These are phyloP conservation scores for Puccinia triticina DNA, from an alignment of 1,284 basidiomycete species.

Conservation along the genomic window DNA sequence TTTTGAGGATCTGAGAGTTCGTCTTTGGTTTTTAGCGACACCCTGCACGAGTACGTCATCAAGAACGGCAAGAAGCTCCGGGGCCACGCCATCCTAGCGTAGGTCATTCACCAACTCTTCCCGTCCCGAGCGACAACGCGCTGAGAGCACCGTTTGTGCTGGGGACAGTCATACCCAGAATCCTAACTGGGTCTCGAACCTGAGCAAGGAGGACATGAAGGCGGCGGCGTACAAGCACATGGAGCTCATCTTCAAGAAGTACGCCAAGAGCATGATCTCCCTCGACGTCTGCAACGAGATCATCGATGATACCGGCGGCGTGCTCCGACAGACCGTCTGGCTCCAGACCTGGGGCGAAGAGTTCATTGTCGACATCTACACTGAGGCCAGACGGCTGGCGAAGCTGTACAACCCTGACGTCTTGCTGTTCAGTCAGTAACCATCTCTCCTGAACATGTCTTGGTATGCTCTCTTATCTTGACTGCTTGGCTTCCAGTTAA, in stretches of 20 bases:
- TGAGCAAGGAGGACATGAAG: conserved; percentile 20
- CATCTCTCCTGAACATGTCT: no score
- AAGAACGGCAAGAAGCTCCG: conserved; percentile 2
- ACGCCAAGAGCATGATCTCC: conserved; percentile 2
- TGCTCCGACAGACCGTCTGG: not conserved
- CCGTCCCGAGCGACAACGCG: not conserved
- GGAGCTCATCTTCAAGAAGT: conserved; percentile 11
- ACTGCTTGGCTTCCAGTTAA: not conserved
- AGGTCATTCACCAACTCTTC: not conserved
- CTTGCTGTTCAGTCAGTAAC: conserved; percentile 2
- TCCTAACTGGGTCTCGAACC: not conserved
- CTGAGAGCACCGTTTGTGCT: not conserved
- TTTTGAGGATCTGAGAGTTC: not conserved
- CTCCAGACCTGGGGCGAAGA: conserved; percentile 22
- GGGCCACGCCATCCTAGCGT: conserved; percentile 11
- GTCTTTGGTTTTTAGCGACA: not conserved
- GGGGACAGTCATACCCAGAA: not conserved
- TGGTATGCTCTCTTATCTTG: not conserved
- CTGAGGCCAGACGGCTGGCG: not conserved
- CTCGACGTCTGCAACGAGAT: conserved; percentile 30
- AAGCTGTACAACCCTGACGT: conserved; percentile 11
- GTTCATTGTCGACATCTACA: conserved; percentile 6
- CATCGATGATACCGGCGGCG: not conserved
- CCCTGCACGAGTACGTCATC: conserved; percentile 1
- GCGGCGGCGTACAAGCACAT: not conserved